These are phyloP conservation scores for Penicillium nucicola DNA, from an alignment of 495 filamentous ascomycete genomes.

Conservation along the genomic window DNA sequence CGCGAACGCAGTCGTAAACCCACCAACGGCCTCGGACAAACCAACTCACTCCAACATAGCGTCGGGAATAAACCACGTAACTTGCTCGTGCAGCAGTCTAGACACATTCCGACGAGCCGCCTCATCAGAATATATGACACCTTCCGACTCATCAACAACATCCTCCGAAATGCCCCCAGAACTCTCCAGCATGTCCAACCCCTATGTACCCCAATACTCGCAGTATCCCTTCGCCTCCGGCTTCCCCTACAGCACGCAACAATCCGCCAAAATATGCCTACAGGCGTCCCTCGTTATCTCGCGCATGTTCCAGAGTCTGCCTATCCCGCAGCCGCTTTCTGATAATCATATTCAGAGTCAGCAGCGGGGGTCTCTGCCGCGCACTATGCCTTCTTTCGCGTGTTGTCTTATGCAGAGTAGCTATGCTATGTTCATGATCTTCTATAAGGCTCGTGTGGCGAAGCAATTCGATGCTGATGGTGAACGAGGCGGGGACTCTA, in stretches of 20 bases:
- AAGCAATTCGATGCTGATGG: constrained; percentile 39
- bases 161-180: constrained; percentile 35
- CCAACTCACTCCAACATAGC: constrained; percentile 23
- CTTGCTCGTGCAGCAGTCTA: constrained; percentile 35
- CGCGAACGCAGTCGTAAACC: constrained; percentile 29
- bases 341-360: constrained; percentile 21
- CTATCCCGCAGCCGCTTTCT: constrained; percentile 43
- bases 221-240: constrained; percentile 33
- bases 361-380: constrained; percentile 36
- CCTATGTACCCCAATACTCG: constrained; percentile 20
- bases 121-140: constrained; percentile 37
- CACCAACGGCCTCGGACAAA: constrained; percentile 11
- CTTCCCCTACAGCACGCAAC: constrained; percentile 51
- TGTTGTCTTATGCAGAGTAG: constrained; percentile 63
- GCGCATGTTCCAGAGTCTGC: constrained; percentile 47
- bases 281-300: constrained; percentile 50
- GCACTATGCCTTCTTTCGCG: constrained; percentile 60
- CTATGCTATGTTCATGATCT: constrained; percentile 59
- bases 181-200: constrained; percentile 10
- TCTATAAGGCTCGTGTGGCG: constrained; percentile 46
- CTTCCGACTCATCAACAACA: constrained; percentile 34
- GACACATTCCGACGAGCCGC: constrained; percentile 32
- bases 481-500: constrained; percentile 28
- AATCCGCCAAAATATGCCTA: constrained; percentile 54
- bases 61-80: constrained; percentile 28